Base-by-base conservation (phyloP, 2,329 filamentous ascomycete species). In the Pyricularia sp. region DNA sequence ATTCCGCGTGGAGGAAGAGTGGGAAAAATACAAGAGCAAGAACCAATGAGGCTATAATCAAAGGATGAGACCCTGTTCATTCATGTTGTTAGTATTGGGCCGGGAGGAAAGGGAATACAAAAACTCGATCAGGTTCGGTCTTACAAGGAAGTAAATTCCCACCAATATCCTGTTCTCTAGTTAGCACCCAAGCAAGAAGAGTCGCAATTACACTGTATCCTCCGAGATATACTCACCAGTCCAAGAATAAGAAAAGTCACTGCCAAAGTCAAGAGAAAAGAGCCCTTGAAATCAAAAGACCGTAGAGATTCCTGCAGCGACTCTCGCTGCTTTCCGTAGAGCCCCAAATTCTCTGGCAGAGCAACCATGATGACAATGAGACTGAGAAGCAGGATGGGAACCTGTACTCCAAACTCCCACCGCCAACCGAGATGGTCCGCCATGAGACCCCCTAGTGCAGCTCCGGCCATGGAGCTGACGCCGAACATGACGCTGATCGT, bases 391-490 rank as follows among this genome's bases (percentile, higher is more conserved):
- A 89, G 73, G 0, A 81, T 79, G 2, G 85, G 83, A 3, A 89
- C 79, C 76, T 90, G 88, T 9, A 89, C 77, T 68, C 86, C 86
- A 74, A 90, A 92, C 69, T 90, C 89, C 88, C 88, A 91, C 61
- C 91, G 81, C 90, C 90, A 93, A 33, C 91, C 91, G 1, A 93
- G 77, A 42, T 80, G 82, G 74, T 93, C 90, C 28, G 89, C 89
- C 74, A 93, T 86, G 68, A 88, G 82, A 1, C 90, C 90, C 17
- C 90, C 91, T 7, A 91, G 81, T 0, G 90, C 90, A 1, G 90
- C 90, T 2, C 91, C 91, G 2, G 87, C 79, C 7, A 85, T 82
- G 2, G 84, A 81, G 0, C 81, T 85, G n/a, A 82, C 70, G 2
- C 89, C 90, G 72, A 85, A 91, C 66, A 85, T 82, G 64, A 91